These are phyloP conservation scores for Xylaria bambusicola DNA, from an alignment of 495 filamentous ascomycete genomes.

Conservation along the genomic window DNA sequence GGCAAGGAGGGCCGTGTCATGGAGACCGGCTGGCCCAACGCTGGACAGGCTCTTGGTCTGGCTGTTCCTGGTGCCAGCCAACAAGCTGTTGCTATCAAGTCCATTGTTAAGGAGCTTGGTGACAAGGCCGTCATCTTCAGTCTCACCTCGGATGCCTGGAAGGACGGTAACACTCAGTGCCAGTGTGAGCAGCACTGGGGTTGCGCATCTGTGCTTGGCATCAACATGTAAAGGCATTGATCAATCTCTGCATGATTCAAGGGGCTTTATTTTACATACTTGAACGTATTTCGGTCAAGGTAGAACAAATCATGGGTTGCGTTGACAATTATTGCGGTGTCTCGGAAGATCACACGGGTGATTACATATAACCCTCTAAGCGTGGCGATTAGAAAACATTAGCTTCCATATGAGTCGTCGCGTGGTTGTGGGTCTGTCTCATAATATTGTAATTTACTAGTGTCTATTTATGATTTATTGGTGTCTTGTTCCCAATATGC, in stretches of 20 bases:
- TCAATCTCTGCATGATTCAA: conserved; percentile 19
- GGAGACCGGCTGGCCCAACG: conserved; percentile 88
- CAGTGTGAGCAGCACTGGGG: conserved; percentile 83
- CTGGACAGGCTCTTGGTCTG: conserved; percentile 66
- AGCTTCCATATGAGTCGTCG: not conserved
- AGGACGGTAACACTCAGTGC: conserved; percentile 62
- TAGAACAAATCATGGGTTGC: not conserved
- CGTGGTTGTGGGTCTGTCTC: conserved; percentile 28
- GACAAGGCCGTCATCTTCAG: conserved; percentile 74
- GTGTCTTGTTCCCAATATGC: not conserved
- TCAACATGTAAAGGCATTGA: conserved; percentile 26
- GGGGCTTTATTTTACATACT: not conserved
- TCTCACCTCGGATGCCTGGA: conserved; percentile 81
- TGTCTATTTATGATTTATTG: conserved; percentile 31
- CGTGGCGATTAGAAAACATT: not conserved
- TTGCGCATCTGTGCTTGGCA: conserved; percentile 43
- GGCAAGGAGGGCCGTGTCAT: conserved; percentile 70
- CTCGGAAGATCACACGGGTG: not conserved
- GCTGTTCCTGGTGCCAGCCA: conserved; percentile 66
- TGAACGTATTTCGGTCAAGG: not conserved
- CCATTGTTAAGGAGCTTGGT: conserved; percentile 58
- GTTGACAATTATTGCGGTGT: not conserved
- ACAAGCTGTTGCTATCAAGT: conserved; percentile 71
- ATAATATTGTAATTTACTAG: conserved; percentile 43
- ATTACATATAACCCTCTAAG: conserved; percentile 1